phyloP scores from a whole-genome alignment of 345 rosid species.

The Citrus mangshanensis region DNA sequence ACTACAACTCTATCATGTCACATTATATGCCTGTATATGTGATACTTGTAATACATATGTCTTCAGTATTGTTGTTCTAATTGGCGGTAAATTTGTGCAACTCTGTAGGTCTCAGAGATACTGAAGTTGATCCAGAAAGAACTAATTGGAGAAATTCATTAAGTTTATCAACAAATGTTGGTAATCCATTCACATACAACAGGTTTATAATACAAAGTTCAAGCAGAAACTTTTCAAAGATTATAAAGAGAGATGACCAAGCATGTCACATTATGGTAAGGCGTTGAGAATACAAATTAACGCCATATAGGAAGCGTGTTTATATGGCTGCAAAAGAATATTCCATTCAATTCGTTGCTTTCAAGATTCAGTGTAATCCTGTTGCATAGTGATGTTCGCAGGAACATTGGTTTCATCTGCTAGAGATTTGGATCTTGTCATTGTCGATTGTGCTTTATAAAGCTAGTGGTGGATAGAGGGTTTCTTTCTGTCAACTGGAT shows the following conservation, averaged over 20 bases:
- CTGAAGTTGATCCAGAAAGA: constrained; percentile 52
- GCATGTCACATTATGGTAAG: not conserved
- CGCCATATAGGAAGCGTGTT: not conserved
- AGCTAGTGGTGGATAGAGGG: not conserved
- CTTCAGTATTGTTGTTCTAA: not conserved
- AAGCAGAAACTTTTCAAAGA: not conserved
- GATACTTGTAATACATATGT: not conserved
- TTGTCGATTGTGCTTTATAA: not conserved
- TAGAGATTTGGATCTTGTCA: too few relatives aligned
- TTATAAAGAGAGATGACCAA: not conserved
- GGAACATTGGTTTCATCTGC: not conserved
- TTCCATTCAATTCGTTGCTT: not conserved
- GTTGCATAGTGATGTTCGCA: not conserved
- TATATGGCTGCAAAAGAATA: too few relatives aligned
- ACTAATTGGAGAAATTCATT: constrained; percentile 19
- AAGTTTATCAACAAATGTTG: too few relatives aligned
- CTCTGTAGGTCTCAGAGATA: constrained; percentile 50
- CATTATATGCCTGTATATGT: not conserved
- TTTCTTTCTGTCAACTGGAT: not conserved
- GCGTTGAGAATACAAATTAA: not conserved
- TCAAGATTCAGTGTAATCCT: not conserved
- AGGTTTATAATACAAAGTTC: not conserved
- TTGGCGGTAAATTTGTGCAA: not conserved
- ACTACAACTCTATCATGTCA: not conserved
- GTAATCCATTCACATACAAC: not conserved